Evolutionary conservation across 345 rosid genomes (phyloP).

Genomic region (Lepidium africanum): DNA sequence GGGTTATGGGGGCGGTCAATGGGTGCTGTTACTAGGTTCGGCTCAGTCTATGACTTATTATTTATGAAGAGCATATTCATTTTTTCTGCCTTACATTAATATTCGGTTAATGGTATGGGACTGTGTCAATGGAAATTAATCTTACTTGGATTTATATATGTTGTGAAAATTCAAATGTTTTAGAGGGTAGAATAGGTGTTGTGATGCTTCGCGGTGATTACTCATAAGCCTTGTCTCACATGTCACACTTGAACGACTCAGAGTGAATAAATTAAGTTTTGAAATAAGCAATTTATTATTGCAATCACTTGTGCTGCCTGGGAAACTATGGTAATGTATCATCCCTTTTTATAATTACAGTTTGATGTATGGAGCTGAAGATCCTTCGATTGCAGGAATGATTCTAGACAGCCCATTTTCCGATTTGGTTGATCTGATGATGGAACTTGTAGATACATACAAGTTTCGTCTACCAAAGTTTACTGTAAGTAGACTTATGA

Average conservation of each 20-base stretch:
- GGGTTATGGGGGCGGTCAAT: conserved; percentile 97
- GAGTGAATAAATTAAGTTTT: not conserved
- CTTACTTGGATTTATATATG: not conserved
- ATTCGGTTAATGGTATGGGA: not conserved
- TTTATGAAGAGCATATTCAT: not conserved
- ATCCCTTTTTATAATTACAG: conserved; percentile 33
- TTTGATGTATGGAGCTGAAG: conserved; percentile 90
- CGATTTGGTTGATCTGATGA: conserved; percentile 87
- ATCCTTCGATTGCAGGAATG: conserved; percentile 93
- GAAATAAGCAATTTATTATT: not conserved
- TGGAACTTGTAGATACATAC: conserved; percentile 85
- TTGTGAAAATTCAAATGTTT: not conserved
- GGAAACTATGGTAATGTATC: not conserved
- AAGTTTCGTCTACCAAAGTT: conserved; percentile 80
- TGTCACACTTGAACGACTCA: not conserved
- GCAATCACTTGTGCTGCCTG: not conserved
- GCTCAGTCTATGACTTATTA: conserved; percentile 1
- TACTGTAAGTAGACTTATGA: conserved; percentile 47
- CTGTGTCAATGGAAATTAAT: not conserved
- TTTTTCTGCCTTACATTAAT: not conserved
- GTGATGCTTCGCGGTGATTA: not conserved
- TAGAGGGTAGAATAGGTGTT: not conserved
- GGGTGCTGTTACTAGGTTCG: conserved; percentile 92
- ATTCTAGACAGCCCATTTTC: conserved; percentile 93
- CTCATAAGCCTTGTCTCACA: not conserved